Evolutionary conservation across 1,284 basidiomycete species (phyloP), one percentile per base, ranked within the genome.

Genomic region (Clitocybe nebularis): DNA sequence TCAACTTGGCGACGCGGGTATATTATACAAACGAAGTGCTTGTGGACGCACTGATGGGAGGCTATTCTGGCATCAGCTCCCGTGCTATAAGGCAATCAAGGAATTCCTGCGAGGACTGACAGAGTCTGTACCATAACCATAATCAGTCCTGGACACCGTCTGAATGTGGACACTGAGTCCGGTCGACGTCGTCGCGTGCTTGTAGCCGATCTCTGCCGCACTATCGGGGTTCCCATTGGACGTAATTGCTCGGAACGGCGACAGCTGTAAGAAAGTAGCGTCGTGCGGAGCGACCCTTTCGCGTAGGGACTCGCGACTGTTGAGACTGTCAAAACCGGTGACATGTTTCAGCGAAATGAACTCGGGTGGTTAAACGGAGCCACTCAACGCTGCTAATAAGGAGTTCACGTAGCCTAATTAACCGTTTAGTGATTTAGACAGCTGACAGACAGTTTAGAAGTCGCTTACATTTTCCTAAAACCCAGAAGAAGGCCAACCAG

Each of bases 401-500:
- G 67, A 71, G 45, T 71, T 71, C 14, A 71, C 68, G 48, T 71
- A 69, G 45, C 64, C 67, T 69, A 46, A 33, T 41, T 43, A 33
- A 20, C 24, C 25, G 35, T 33, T 37, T 28, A 44, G 38, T 11
- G 10, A 9, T 9, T 19, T 21, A 32, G 14, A 22, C 11, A 33
- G 19, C 9, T 20, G 9, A n/a, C n/a, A n/a, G n/a, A n/a, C n/a
- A n/a, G n/a, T n/a, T n/a, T n/a, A n/a, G n/a, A n/a, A n/a, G 14
- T 25, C 4, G 48, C 66, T 50, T 44, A 68, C 68, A 68, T 59
- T 68, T 69, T 33, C 68, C 68, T 22, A 66, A 55, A 11, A 69
- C 46, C 67, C 67, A 71, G 51, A 71, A 69, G 43, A 68, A 65
- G 2, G 63, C 66, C 28, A 69, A 49, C 62, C 67, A 71, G 1